Conservation (phyloP, 2,329 filamentous ascomycete species). For the Akanthomyces uredinophilus region DNA sequence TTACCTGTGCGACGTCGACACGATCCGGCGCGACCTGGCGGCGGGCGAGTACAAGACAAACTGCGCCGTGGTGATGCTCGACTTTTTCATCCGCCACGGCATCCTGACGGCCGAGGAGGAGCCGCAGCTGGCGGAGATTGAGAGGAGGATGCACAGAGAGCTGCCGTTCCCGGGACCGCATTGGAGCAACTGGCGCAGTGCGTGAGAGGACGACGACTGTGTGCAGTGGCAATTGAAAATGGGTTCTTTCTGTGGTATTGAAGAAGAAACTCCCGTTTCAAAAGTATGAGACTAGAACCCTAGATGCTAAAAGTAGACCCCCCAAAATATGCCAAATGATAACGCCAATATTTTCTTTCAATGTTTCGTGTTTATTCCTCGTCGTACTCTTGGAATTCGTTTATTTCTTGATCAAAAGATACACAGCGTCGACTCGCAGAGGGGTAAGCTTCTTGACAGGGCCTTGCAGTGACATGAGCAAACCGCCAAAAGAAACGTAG, state of each 20-base stretch:
- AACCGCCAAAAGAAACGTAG: slow-evolving; percentile 88
- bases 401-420: slow-evolving; percentile 89
- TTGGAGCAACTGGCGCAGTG: slow-evolving; percentile 30
- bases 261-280: background rate
- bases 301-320: slow-evolving; percentile 1
- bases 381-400: background rate
- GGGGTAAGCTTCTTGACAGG: slow-evolving; percentile 94
- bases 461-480: slow-evolving; percentile 85
- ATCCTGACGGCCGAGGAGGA: slow-evolving; percentile 77
- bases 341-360: background rate
- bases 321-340: slow-evolving; percentile 1
- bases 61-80: slow-evolving; percentile 75
- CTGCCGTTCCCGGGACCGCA: slow-evolving; percentile 74
- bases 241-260: background rate
- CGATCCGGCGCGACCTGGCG: slow-evolving; percentile 65
- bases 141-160: slow-evolving; percentile 67
- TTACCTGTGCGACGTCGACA: slow-evolving; percentile 68
- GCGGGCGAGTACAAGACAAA: slow-evolving; percentile 87
- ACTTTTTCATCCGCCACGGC: slow-evolving; percentile 85
- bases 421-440: slow-evolving; percentile 87
- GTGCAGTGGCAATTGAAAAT: background rate
- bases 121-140: slow-evolving; percentile 70
- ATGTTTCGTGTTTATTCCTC: background rate
- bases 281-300: background rate
- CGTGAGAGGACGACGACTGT: background rate